Evolutionary conservation across 2,329 filamentous ascomycete genomes (phyloP), one percentile per base, ranked within the genome.

Genomic region (Fusarium sulawesiense): DNA sequence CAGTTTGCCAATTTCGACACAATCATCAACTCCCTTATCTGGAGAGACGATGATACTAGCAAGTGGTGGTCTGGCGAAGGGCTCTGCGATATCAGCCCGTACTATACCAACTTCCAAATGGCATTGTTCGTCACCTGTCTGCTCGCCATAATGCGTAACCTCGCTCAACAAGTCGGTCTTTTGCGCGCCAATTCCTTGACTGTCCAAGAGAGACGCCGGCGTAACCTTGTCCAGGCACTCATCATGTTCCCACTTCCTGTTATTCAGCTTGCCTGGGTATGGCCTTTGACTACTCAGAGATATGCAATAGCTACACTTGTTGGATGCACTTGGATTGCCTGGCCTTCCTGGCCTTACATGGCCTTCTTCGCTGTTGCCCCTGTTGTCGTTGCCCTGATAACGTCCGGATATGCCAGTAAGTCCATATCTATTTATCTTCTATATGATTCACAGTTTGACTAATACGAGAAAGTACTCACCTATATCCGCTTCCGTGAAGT

Each of bases 201-300:
- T 3, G 67, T 75, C 20, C 70, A 64, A 6, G 86, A 88, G 77
- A 81, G 77, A 60, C 78, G 78, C 16, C 77, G 78, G 2, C 80
- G 82, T 23, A 82, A 81, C 55, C 60, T 85, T 11, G 60, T 83
- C 8, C 86, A 89, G 69, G 82, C 83, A 6, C 77, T 86, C 64
- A 82, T 88, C 78, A 86, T 89, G 65, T 87, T 89, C 56, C 82
- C 85, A 2, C 60, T 86, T 6, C 86, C 87, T 0, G 11, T 86
- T 16, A 30, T 88, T 37, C 84, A 88, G 77, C 59, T 85, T 9
- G 73, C 79, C 11, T 81, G 85, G 74, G 83, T 83, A 1, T 86
- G 82, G 74, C 83, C 86, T 20, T 77, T 85, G 16, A 78, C 84
- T 6, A 73, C 78, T 3, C 80, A 85, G 58, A 80, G 87, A 23